Conservation (phyloP, 306 rosid species). For the Sophora flavescens region DNA sequence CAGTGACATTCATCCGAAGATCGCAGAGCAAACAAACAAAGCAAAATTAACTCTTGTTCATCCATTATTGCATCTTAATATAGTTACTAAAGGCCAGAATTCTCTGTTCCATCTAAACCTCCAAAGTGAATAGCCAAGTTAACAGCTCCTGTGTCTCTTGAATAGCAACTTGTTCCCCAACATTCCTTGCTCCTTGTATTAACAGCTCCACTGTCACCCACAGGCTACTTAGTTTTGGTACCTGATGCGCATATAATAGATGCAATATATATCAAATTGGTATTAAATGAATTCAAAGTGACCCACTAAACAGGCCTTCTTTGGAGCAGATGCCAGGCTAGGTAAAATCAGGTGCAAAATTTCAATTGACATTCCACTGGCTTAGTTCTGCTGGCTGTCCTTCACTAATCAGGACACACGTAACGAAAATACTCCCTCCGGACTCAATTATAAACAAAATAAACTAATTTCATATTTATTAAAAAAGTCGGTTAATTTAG, state of each 20-base stretch:
- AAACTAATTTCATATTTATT: too few species aligned
- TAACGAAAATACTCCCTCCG: too few species aligned
- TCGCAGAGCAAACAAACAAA: background rate
- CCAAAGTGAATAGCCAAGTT: constrained; percentile 10
- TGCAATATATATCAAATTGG: background rate
- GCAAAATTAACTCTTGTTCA: constrained; percentile 8
- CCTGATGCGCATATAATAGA: constrained; percentile 23
- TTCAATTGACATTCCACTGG: background rate
- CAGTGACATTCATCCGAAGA: constrained; percentile 17
- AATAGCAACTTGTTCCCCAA: constrained; percentile 37
- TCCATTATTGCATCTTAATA: background rate
- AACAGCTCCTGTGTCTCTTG: constrained; percentile 17
- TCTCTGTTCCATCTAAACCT: background rate
- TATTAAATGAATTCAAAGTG: background rate
- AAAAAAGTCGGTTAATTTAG: too few species aligned
- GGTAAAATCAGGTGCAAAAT: background rate
- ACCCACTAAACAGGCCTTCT: constrained; percentile 14
- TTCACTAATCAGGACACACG: background rate
- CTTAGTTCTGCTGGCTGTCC: background rate
- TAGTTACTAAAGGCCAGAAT: constrained; percentile 9
- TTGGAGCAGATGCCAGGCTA: constrained; percentile 7
- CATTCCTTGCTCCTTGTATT: constrained; percentile 36
- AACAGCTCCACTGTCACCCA: constrained; percentile 25
- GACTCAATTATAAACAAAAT: too few species aligned
- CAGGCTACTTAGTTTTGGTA: constrained; percentile 4